Evolutionary conservation across 768 basidiomycete genomes (phyloP), one percentile per base, ranked within the genome.

Genomic region (Rossbeevera mucosa): DNA sequence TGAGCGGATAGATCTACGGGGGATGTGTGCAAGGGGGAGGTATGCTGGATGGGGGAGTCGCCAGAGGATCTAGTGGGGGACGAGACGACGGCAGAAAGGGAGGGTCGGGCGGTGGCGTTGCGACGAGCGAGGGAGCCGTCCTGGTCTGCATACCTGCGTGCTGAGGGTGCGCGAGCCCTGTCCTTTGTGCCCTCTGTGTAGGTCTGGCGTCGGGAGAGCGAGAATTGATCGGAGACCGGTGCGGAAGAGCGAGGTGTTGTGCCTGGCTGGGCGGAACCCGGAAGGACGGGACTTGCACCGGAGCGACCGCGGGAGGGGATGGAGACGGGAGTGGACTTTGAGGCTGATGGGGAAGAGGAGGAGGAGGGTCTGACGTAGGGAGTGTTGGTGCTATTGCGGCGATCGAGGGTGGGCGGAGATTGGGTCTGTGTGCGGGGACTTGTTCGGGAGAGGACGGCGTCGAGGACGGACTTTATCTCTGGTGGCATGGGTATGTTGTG

Each of bases 401-500:
- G 78, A 59, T 77, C 76, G 52, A 70, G 60, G 20, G 68, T 53
- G 9, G 79, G 60, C 22, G 66, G 49, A 46, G 62, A 56, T 9
- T 72, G 75, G 16, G 65, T 51, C 53, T 68, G 49, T 69, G 73
- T 36, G 61, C 67, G 58, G 62, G 71, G 52, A 57, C 66, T 67
- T 40, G 71, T 70, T 58, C 73, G 73, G 29, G 74, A 65, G 40
- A 77, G 66, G 46, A 81, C 68, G 52, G 74, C 75, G 52, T 86
- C 86, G 47, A 89, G 75, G 47, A 82, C 69, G n/a, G 77, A 72
- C 68, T 84, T 86, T 68, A 89, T 79, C 47, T 86, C 85, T 12
- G 75, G 64, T 16, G 90, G 90, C 55, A 91, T 88, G 49, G 84
- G 76, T 50, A 91, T 74, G 53, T 80, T 78, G 63, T 91, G 86